A percentile compares a stretch with the other conserved stretches of the same genome.
phyloP scores from a whole-genome alignment of 352 stramenopile species.

The Globisporangium carolinianum region DNA sequence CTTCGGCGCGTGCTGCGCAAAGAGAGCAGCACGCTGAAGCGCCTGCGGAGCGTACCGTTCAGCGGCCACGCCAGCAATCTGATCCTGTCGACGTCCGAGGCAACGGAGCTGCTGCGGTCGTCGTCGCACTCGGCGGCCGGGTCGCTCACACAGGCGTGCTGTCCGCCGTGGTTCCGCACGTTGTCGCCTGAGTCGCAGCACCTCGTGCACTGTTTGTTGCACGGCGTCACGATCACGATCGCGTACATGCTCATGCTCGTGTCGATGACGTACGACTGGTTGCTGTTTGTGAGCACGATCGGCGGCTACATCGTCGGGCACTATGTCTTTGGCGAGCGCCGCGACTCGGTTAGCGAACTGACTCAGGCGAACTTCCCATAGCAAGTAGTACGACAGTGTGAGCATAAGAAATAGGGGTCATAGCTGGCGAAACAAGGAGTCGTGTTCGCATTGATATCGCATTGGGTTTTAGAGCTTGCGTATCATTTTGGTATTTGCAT shows the following conservation, averaged over 20 bases:
- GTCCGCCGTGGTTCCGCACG: constrained; percentile 47
- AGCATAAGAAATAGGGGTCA: constrained; percentile 8
- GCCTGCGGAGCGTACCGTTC: constrained; percentile 5
- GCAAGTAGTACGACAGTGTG: neutral
- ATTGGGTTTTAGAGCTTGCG: no score
- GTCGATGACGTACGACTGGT: constrained; percentile 74
- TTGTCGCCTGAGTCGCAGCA: constrained; percentile 43
- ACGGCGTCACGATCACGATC: constrained; percentile 56
- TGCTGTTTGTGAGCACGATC: constrained; percentile 49
- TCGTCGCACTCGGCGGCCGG: constrained; percentile 22
- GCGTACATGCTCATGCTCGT: constrained; percentile 81
- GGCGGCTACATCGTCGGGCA: constrained; percentile 52
- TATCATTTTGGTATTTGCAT: no score
- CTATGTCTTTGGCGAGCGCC: constrained; percentile 62
- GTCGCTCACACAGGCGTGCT: constrained; percentile 26
- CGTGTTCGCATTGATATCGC: no score
- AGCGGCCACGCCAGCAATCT: constrained; percentile 4
- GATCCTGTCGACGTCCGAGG: constrained; percentile 15
- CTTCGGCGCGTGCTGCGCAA: constrained; percentile 57
- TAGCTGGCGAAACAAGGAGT: no score
- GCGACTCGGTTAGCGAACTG: constrained; percentile 27
- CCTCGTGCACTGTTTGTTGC: constrained; percentile 44
- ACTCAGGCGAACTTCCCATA: constrained; percentile 17
- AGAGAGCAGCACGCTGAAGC: constrained; percentile 47
- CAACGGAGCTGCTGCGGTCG: constrained; percentile 35